These are phyloP conservation scores for Thalassiosira pacifica DNA, from an alignment of 352 stramenopile genomes.

Conservation along the genomic window DNA sequence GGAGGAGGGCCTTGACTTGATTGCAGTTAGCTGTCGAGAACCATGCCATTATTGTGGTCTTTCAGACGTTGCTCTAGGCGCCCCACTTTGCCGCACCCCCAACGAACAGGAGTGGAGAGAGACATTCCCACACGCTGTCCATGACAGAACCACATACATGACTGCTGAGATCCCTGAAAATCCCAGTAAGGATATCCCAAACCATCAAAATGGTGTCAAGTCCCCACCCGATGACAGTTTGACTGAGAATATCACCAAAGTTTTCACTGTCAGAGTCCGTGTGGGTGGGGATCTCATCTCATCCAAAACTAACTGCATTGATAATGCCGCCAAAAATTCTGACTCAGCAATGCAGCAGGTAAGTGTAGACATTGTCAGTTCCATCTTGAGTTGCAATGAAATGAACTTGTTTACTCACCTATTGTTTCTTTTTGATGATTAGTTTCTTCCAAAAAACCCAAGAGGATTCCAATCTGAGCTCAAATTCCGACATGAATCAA, in stretches of 20 bases:
- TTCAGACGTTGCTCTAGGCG: constrained; percentile 81
- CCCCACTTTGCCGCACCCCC: constrained; percentile 82
- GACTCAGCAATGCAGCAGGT: constrained; percentile 74
- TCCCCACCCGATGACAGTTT: constrained; percentile 16
- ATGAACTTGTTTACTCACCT: constrained; percentile 6
- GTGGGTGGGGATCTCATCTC: constrained; percentile 82
- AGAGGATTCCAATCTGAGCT: constrained; percentile 83
- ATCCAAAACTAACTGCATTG: constrained; percentile 55
- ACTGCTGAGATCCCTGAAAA: constrained; percentile 72
- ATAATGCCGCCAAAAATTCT: constrained; percentile 66
- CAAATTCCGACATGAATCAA: constrained; percentile 71
- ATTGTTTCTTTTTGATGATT: constrained; percentile 17
- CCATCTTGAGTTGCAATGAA: constrained; percentile 2
- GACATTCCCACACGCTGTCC: constrained; percentile 72
- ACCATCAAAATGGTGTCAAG: constrained; percentile 24
- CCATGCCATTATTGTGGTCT: constrained; percentile 85
- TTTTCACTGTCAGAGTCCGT: constrained; percentile 78
- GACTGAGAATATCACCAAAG: constrained; percentile 41
- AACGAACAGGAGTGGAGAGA: constrained; percentile 85
- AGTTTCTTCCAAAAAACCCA: constrained; percentile 83
- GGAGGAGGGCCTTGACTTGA: constrained; percentile 71
- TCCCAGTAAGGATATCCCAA: constrained; percentile 8
- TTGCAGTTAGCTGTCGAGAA: constrained; percentile 71
- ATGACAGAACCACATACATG: constrained; percentile 73
- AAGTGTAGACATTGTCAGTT: constrained; percentile 5